phyloP scores from a whole-genome alignment of 176 grass and related monocot species.

The Bromus sterilis region DNA sequence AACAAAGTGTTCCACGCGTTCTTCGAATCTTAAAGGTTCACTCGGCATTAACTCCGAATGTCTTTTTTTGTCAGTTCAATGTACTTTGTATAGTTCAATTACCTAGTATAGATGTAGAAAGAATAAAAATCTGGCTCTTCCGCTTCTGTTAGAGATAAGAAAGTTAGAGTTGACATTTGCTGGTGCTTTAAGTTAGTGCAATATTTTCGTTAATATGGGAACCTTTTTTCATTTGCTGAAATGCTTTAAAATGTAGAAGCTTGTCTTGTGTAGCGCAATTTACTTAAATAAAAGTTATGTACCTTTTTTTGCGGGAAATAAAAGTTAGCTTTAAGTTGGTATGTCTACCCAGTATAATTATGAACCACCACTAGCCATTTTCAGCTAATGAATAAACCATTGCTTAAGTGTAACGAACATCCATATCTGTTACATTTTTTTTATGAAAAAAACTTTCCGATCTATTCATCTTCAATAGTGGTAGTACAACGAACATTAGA shows the following conservation, averaged over 20 bases:
- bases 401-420: not conserved
- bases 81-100: not conserved
- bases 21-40: conserved; percentile 85
- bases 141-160: not conserved
- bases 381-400: not conserved
- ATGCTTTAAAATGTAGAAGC: not conserved
- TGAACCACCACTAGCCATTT: not conserved
- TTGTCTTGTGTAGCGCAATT: not conserved
- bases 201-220: not conserved
- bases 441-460: no score
- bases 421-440: no score
- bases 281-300: not conserved
- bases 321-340: not conserved
- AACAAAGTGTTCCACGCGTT: conserved; percentile 71
- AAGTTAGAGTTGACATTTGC: not conserved
- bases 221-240: not conserved
- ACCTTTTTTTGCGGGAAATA: no score
- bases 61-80: not conserved
- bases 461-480: no score
- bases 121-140: not conserved
- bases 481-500: no score
- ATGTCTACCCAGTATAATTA: not conserved
- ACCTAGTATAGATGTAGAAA: not conserved
- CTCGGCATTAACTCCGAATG: not conserved
- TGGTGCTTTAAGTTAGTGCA: not conserved